These are phyloP conservation scores for Sedum album DNA, from an alignment of 164 flowering plant genomes.

Conservation along the genomic window DNA sequence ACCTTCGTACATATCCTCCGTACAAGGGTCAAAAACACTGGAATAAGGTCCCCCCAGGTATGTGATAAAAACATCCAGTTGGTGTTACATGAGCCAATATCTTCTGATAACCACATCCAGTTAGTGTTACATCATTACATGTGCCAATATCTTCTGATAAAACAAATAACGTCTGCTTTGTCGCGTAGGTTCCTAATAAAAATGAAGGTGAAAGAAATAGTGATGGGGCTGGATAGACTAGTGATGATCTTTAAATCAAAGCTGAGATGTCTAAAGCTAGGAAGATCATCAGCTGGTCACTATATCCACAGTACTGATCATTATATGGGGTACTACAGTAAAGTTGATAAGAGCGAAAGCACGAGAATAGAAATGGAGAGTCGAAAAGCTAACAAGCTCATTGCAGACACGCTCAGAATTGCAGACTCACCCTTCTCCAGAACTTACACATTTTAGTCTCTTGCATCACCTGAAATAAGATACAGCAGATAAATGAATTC, in stretches of 20 bases:
- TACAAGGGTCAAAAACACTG: too few relatives aligned
- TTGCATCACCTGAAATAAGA: background rate
- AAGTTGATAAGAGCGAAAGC: conserved; percentile 82
- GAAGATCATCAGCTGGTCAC: conserved; percentile 22
- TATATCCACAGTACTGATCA: background rate
- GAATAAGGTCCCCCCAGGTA: too few relatives aligned
- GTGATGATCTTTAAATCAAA: conserved; percentile 48
- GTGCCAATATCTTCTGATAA: too few relatives aligned
- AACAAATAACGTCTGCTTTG: too few relatives aligned
- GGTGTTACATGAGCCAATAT: too few relatives aligned
- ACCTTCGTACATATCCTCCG: too few relatives aligned
- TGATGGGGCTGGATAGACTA: conserved; percentile 48
- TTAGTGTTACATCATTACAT: too few relatives aligned
- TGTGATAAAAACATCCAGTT: too few relatives aligned
- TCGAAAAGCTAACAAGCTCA: conserved; percentile 59
- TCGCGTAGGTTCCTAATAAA: conserved; percentile 1
- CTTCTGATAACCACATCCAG: too few relatives aligned
- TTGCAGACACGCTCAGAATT: conserved; percentile 52
- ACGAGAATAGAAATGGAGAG: conserved; percentile 75
- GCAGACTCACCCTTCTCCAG: conserved; percentile 58
- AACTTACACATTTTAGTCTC: conserved; percentile 34
- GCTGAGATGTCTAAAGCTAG: conserved; percentile 36
- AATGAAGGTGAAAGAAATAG: conserved; percentile 20
- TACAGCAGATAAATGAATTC: too few relatives aligned
- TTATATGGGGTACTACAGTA: conserved; percentile 40